These are phyloP conservation scores for Rosa lucieae DNA, from an alignment of 306 rosid genomes.

Conservation along the genomic window DNA sequence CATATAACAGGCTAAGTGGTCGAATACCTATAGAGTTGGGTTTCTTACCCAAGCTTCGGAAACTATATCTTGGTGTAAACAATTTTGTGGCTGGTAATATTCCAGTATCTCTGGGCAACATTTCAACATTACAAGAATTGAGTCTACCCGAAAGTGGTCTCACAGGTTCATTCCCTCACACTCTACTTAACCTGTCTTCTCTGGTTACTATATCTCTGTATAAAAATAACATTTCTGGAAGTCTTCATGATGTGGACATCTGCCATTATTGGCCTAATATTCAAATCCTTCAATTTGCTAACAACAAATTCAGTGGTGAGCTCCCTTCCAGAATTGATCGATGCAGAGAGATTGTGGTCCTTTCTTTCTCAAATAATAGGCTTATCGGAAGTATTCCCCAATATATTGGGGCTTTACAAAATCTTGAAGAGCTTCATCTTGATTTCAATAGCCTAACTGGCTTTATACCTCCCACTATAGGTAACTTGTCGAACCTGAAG, in stretches of 20 bases:
- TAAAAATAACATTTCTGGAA: conserved; percentile 10
- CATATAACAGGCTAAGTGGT: background rate
- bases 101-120: background rate
- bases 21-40: background rate
- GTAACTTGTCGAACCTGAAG: background rate
- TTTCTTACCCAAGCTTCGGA: background rate
- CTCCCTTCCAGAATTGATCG: background rate
- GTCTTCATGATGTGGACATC: background rate
- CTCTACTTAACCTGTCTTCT: conserved; percentile 10
- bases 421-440: background rate
- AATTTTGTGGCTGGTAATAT: background rate
- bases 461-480: background rate
- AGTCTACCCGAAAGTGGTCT: background rate
- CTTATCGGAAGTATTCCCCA: conserved; percentile 6
- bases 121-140: background rate
- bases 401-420: background rate
- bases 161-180: background rate
- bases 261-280: background rate
- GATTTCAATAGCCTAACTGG: background rate
- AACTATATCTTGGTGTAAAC: background rate
- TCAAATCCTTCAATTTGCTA: background rate
- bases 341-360: background rate
- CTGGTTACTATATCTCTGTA: background rate
- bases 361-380: background rate
- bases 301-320: background rate